These are phyloP conservation scores for Leishmania major DNA, from an alignment of 208 protist genomes.

Conservation along the genomic window DNA sequence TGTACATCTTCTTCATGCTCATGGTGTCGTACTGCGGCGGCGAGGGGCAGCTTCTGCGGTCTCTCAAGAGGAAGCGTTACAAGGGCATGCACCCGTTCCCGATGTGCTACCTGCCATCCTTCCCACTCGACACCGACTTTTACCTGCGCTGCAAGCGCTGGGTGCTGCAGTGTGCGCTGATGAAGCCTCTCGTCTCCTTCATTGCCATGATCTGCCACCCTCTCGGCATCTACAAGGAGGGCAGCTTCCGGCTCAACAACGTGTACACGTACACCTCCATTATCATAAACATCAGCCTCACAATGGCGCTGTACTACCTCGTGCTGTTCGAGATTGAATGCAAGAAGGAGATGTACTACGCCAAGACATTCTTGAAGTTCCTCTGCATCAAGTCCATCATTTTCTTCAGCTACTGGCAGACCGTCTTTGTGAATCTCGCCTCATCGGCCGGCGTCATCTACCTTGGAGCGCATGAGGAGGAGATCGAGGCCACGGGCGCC, in stretches of 20 bases:
- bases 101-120: constrained; percentile 68
- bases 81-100: constrained; percentile 74
- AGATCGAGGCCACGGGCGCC: constrained; percentile 45
- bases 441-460: constrained; percentile 48
- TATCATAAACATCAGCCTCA: constrained; percentile 84
- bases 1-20: constrained; percentile 93
- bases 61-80: constrained; percentile 80
- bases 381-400: constrained; percentile 91
- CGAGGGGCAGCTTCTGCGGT: constrained; percentile 78
- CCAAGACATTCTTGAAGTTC: constrained; percentile 87
- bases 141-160: constrained; percentile 89
- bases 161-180: constrained; percentile 90
- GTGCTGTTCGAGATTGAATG: constrained; percentile 88
- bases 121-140: constrained; percentile 69
- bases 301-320: constrained; percentile 82
- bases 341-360: constrained; percentile 83
- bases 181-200: constrained; percentile 78
- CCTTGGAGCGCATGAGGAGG: constrained; percentile 41
- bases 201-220: constrained; percentile 68
- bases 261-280: constrained; percentile 88
- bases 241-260: constrained; percentile 55
- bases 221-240: constrained; percentile 74
- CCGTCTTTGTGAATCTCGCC: constrained; percentile 64
- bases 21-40: constrained; percentile 89
- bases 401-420: constrained; percentile 92